Base-by-base conservation (phyloP, 2,329 filamentous ascomycete genomes). In the Periconia digitata region DNA sequence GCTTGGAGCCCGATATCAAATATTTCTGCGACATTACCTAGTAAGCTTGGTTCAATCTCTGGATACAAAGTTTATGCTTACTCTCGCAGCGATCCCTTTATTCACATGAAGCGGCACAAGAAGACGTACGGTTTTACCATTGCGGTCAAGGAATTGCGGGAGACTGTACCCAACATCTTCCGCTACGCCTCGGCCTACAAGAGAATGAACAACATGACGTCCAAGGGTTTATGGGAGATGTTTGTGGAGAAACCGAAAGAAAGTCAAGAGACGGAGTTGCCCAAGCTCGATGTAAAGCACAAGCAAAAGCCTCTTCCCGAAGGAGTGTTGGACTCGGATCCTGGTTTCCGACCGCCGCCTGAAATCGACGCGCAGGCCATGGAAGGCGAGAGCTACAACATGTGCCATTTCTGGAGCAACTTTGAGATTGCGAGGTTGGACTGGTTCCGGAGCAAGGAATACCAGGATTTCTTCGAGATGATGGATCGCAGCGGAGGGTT, bases 331-430 rank as follows among this genome's bases (percentile, higher is more conserved):
- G 85, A 86, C 59, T 85, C 83, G 42, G 88, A 95, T 52, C 85
- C 89, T 20, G 85, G 83, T 32, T 80, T 81, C 46, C 85, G 85
- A 54, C 81, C 81, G 27, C 75, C 90, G n/a, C 85, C 87, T 23
- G 85, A 94, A 36, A 88, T 96, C 47, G 90, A 97, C 65, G 85
- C 87, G 0, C 92, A 97, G 66, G 83, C 86, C 36, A 99, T 99
- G 94, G 92, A 97, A 69, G 90, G 91, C 55, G 94, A 99, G 72
- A 89, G 86, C 63, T 99, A 99, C 80, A 99, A 99, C 76, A 99
- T 99, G 94, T 99, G 94, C 72, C 94, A 99, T 78, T 99, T 96
- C 79, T 99, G 94, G 94, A 96, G 91, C 72, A 99, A 99, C 72
- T 99, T 99, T 60, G 94, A 99, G 74, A 99, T 99, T 75, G 94